These are phyloP conservation scores for Acephala macrosclerotiorum DNA, from an alignment of 2,329 filamentous ascomycete genomes.

Conservation along the genomic window DNA sequence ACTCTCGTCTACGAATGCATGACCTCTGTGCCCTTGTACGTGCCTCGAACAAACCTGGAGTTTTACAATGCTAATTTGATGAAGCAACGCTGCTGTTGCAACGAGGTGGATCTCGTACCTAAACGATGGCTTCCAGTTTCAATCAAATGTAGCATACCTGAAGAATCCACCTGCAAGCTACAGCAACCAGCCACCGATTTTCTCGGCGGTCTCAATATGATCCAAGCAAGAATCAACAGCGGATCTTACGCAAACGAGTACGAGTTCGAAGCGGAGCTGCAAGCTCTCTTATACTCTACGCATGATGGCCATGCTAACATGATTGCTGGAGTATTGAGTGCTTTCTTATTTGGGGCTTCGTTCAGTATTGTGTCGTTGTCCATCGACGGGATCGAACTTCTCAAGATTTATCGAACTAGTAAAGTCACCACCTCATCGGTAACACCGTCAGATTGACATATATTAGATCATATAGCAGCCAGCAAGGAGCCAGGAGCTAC, in stretches of 20 bases:
- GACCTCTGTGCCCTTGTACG: too few relatives aligned
- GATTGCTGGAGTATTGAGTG: slow-evolving; percentile 56
- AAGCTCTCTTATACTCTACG: slow-evolving; percentile 54
- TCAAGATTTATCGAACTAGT: slow-evolving; percentile 42
- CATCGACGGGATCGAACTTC: slow-evolving; percentile 54
- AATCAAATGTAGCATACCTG: slow-evolving; percentile 43
- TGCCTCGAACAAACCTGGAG: too few relatives aligned
- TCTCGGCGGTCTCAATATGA: slow-evolving; percentile 50
- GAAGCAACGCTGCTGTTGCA: neutral
- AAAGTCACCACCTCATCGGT: slow-evolving; percentile 28
- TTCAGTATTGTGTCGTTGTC: slow-evolving; percentile 65
- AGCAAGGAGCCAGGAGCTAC: slow-evolving; percentile 22
- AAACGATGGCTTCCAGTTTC: slow-evolving; percentile 49
- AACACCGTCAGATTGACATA: neutral
- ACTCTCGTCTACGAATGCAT: too few relatives aligned
- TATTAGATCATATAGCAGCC: slow-evolving; percentile 44
- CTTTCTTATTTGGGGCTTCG: slow-evolving; percentile 58
- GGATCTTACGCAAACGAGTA: slow-evolving; percentile 58
- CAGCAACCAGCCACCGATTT: slow-evolving; percentile 56
- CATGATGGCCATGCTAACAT: slow-evolving; percentile 71
- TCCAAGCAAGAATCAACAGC: slow-evolving; percentile 49
- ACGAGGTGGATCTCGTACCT: slow-evolving; percentile 43
- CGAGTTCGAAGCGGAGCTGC: slow-evolving; percentile 62
- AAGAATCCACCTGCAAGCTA: slow-evolving; percentile 59
- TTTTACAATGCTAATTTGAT: too few relatives aligned